Percentiles rank a stretch among this genome's conserved stretches.
phyloP scores from a whole-genome alignment of 768 basidiomycete genomes.

The Macrolepiota fuliginosa region DNA sequence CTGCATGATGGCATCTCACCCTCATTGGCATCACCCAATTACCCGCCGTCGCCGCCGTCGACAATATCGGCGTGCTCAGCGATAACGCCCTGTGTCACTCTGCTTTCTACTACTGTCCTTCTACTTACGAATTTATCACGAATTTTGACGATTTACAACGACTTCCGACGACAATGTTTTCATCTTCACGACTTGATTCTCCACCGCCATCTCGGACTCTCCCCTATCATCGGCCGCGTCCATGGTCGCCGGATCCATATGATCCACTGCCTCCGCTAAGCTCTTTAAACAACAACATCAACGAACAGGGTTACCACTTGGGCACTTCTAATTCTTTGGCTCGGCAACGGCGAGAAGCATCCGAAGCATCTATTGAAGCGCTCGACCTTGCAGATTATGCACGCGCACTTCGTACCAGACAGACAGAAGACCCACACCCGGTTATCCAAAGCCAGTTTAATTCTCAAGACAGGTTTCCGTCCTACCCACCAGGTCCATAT shows the following conservation, averaged over 20 bases:
- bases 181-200: slow-evolving; percentile 4
- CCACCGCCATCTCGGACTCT: slow-evolving; percentile 4
- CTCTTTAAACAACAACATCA: slow-evolving; percentile 14
- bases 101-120: slow-evolving; percentile 8
- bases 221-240: slow-evolving; percentile 25
- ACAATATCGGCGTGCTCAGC: slow-evolving; percentile 4
- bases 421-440: slow-evolving; percentile 32
- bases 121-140: slow-evolving; percentile 1
- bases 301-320: slow-evolving; percentile 5
- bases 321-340: slow-evolving; percentile 19
- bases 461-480: slow-evolving; percentile 20
- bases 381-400: slow-evolving; percentile 75
- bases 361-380: slow-evolving; percentile 67
- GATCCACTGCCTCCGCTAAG: slow-evolving; percentile 35
- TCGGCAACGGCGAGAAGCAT: slow-evolving; percentile 41
- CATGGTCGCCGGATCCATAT: slow-evolving; percentile 64
- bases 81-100: not conserved
- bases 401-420: slow-evolving; percentile 40
- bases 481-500: slow-evolving; percentile 27
- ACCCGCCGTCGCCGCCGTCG: slow-evolving; percentile 3
- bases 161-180: slow-evolving; percentile 6
- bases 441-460: slow-evolving; percentile 22
- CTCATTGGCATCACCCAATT: not conserved
- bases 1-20: not conserved
- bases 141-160: slow-evolving; percentile 10